Evolutionary conservation across 2,329 filamentous ascomycete species (phyloP).

Genomic region (Capronia americana): DNA sequence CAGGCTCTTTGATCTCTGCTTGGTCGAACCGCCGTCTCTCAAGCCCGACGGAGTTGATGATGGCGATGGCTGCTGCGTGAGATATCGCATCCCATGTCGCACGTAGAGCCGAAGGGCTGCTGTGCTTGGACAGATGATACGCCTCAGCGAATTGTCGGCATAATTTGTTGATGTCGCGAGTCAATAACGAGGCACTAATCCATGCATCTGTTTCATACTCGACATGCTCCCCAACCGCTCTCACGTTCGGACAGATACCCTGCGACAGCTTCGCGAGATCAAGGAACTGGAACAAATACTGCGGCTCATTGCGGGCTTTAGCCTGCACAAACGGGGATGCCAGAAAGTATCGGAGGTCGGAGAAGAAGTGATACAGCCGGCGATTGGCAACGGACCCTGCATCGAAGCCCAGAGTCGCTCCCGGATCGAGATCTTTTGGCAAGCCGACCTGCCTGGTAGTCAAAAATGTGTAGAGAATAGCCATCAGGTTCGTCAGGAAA

Average conservation of each 20-base stretch:
- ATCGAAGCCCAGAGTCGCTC: conserved; percentile 88
- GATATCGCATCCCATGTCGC: conserved; percentile 66
- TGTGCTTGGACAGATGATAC: conserved; percentile 57
- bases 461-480: conserved; percentile 95
- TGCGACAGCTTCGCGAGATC: conserved; percentile 96
- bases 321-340: conserved; percentile 87
- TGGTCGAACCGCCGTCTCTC: conserved; percentile 85
- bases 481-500: conserved; percentile 92
- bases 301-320: conserved; percentile 78
- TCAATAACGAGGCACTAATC: conserved; percentile 95
- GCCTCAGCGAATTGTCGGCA: conserved; percentile 88
- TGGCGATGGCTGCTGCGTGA: conserved; percentile 78
- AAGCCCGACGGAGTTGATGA: conserved; percentile 86
- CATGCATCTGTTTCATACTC: conserved; percentile 98
- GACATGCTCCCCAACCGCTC: conserved; percentile 92
- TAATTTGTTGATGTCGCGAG: conserved; percentile 90
- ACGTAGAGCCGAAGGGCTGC: conserved; percentile 23
- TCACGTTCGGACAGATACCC: conserved; percentile 91
- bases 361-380: conserved; percentile 96
- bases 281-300: conserved; percentile 92
- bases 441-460: conserved; percentile 96
- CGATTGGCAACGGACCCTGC: conserved; percentile 93
- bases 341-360: conserved; percentile 90
- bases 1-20: conserved; percentile 84
- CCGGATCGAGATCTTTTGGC: conserved; percentile 84